These are phyloP conservation scores for Salicornia ramosissima DNA, from an alignment of 148 eudicot genomes.

Conservation along the genomic window DNA sequence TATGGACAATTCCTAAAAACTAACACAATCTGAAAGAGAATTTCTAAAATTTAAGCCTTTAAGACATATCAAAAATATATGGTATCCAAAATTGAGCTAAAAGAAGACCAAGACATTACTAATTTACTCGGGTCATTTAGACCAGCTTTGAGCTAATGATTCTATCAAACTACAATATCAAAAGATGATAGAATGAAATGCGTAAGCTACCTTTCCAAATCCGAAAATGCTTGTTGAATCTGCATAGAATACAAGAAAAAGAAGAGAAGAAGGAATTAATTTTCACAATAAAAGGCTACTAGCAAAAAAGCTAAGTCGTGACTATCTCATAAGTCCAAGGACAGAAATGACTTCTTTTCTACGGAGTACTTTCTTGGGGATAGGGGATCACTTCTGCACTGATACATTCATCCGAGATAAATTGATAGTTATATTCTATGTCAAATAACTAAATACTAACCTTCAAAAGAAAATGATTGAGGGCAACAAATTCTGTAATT, in stretches of 20 bases:
- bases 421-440: neutral
- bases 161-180: neutral
- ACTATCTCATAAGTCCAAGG: too few relatives aligned
- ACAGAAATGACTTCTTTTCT: too few relatives aligned
- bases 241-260: slow-evolving; percentile 25
- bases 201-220: slow-evolving; percentile 59
- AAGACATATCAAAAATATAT: too few relatives aligned
- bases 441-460: slow-evolving; percentile 32
- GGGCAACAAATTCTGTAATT: slow-evolving; percentile 75
- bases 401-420: neutral
- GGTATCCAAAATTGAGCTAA: too few relatives aligned
- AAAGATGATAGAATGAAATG: neutral
- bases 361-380: too few relatives aligned
- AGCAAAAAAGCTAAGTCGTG: neutral
- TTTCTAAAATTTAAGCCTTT: too few relatives aligned
- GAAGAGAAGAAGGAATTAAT: slow-evolving; percentile 2
- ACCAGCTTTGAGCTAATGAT: too few relatives aligned
- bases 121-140: too few relatives aligned
- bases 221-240: slow-evolving; percentile 81
- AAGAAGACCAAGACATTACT: too few relatives aligned
- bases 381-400: too few relatives aligned
- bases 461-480: slow-evolving; percentile 83
- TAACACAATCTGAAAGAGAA: too few relatives aligned
- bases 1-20: too few relatives aligned
- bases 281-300: neutral